Evolutionary conservation across 768 basidiomycete species (phyloP).

Genomic region (Hygrophorus pudorinus): DNA sequence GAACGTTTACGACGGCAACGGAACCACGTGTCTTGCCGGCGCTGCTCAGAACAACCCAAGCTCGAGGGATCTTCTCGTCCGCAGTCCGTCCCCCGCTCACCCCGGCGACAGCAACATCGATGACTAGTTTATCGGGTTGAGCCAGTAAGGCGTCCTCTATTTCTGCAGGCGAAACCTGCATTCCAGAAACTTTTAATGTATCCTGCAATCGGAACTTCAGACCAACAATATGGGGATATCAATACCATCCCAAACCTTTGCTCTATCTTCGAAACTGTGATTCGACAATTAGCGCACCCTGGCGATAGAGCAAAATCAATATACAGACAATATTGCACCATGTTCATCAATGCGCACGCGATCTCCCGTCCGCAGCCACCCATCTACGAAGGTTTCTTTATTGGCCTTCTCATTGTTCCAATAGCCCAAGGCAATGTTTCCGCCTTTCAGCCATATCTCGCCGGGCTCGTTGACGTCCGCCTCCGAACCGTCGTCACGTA

Average conservation of each 20-base stretch:
- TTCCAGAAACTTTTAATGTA: slow-evolving; percentile 70
- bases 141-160: slow-evolving; percentile 58
- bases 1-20: slow-evolving; percentile 26
- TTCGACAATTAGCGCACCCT: neutral
- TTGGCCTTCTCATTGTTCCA: slow-evolving; percentile 64
- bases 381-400: slow-evolving; percentile 53
- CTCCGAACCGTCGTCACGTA: slow-evolving; percentile 48
- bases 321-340: slow-evolving; percentile 54
- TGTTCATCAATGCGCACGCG: slow-evolving; percentile 50
- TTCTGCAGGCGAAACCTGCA: slow-evolving; percentile 73
- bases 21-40: slow-evolving; percentile 42
- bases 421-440: slow-evolving; percentile 56
- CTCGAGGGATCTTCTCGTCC: slow-evolving; percentile 68
- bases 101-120: slow-evolving; percentile 63
- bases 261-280: slow-evolving; percentile 60
- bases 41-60: slow-evolving; percentile 64
- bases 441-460: slow-evolving; percentile 51
- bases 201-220: slow-evolving; percentile 36
- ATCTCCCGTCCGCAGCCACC: slow-evolving; percentile 75
- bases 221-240: neutral
- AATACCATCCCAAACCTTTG: slow-evolving; percentile 38
- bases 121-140: slow-evolving; percentile 51
- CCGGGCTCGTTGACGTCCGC: slow-evolving; percentile 50
- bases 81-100: slow-evolving; percentile 60
- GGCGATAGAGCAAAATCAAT: neutral